Conservation (phyloP, 805 yeast species). For the Zygotorulaspora sp. region DNA sequence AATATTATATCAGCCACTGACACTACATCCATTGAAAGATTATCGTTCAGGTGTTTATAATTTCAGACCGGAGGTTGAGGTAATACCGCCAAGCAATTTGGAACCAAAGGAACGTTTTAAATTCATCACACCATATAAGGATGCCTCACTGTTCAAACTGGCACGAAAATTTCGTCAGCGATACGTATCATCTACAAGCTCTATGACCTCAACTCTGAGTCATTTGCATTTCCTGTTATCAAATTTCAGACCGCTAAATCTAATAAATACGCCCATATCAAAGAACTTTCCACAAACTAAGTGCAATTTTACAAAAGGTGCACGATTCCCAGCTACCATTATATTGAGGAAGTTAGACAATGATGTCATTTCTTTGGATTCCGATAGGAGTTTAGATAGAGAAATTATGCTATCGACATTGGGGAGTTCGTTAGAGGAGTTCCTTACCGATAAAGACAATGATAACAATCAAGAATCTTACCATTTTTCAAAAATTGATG, state of each 20-base stretch:
- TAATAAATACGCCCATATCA: slow-evolving; percentile 38
- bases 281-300: slow-evolving; percentile 39
- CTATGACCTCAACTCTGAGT: slow-evolving; percentile 71
- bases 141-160: slow-evolving; percentile 45
- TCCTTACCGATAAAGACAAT: slow-evolving; percentile 38
- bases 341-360: slow-evolving; percentile 49
- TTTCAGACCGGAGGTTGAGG: slow-evolving; percentile 55
- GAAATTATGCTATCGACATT: slow-evolving; percentile 66
- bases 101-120: slow-evolving; percentile 20
- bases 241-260: slow-evolving; percentile 52
- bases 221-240: slow-evolving; percentile 73
- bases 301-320: slow-evolving; percentile 41
- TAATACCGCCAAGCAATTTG: slow-evolving; percentile 42
- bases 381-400: slow-evolving; percentile 61
- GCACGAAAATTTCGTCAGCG: slow-evolving; percentile 35
- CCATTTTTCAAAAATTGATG: slow-evolving; percentile 66
- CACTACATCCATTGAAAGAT: slow-evolving; percentile 71
- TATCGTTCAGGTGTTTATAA: slow-evolving; percentile 71
- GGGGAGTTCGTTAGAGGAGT: slow-evolving; percentile 76
- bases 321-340: slow-evolving; percentile 50
- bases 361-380: slow-evolving; percentile 56
- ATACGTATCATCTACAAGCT: slow-evolving; percentile 79
- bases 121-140: slow-evolving; percentile 68
- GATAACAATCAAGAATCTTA: slow-evolving; percentile 40
- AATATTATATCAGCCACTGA: slow-evolving; percentile 71